Conservation (phyloP, 2,329 filamentous ascomycete species). For the Trichophyton equinum region DNA sequence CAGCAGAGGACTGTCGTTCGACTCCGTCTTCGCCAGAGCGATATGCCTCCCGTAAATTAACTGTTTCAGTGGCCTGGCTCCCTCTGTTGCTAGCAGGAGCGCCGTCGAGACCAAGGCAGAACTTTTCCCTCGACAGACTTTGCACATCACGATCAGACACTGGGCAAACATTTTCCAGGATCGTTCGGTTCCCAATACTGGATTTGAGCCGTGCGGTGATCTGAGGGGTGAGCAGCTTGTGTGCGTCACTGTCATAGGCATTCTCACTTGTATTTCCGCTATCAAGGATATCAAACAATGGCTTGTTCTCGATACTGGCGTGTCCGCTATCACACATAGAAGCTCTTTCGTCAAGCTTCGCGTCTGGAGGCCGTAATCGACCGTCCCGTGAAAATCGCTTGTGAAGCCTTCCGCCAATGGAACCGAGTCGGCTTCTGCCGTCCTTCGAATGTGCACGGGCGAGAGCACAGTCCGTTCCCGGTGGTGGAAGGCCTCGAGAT, state of each 20-base stretch:
- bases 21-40: neutral
- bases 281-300: slow-evolving; percentile 16
- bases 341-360: slow-evolving; percentile 6
- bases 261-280: slow-evolving; percentile 28
- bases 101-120: neutral
- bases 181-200: neutral
- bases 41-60: neutral
- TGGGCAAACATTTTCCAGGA: neutral
- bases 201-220: slow-evolving; percentile 14
- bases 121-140: neutral
- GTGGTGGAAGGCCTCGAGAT: neutral
- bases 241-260: slow-evolving; percentile 33
- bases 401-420: slow-evolving; percentile 21
- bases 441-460: neutral
- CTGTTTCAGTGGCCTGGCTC: neutral
- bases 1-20: neutral
- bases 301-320: slow-evolving; percentile 4
- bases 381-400: slow-evolving; percentile 24
- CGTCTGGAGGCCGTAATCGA: slow-evolving; percentile 12
- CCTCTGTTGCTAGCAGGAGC: neutral
- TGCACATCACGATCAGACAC: neutral
- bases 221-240: slow-evolving; percentile 25
- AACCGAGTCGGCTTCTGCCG: slow-evolving; percentile 5
- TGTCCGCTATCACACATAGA: slow-evolving; percentile 4
- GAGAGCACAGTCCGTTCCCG: neutral